phyloP scores from a whole-genome alignment of 2,329 filamentous ascomycete species.

The Fusarium sp. region DNA sequence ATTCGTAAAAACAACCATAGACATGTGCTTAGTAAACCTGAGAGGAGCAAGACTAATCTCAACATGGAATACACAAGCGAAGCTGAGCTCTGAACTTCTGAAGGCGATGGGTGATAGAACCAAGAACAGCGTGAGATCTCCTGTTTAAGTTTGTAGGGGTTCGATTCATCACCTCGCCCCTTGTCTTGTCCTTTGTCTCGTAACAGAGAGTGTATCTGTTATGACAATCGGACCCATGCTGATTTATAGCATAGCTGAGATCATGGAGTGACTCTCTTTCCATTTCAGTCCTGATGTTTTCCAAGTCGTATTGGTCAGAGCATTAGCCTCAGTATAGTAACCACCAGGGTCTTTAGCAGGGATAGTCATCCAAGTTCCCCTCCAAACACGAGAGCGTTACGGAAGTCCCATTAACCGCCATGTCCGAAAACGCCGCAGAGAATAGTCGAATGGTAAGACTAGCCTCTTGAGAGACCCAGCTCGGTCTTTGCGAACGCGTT shows the following conservation, averaged over 20 bases:
- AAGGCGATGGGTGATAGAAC: neutral
- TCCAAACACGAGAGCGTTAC: rapidly evolving
- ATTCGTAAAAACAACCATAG: neutral
- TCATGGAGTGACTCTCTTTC: no score
- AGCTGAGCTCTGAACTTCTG: neutral
- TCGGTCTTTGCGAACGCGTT: neutral
- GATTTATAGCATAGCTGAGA: neutral
- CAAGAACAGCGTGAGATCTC: neutral
- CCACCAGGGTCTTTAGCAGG: neutral
- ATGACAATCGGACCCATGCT: rapidly evolving
- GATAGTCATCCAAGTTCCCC: neutral
- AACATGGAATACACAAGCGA: neutral
- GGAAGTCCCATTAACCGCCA: neutral
- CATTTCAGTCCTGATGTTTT: neutral
- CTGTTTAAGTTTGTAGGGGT: neutral
- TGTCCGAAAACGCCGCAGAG: rapidly evolving
- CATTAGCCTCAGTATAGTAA: neutral
- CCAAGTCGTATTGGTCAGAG: neutral
- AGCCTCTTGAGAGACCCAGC: rapidly evolving
- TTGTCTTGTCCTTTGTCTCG: rapidly evolving
- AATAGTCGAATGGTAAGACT: no score
- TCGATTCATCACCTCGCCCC: neutral
- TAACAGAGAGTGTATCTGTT: rapidly evolving
- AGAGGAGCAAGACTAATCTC: neutral
- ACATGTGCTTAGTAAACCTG: neutral